Base-by-base conservation (phyloP, 2,329 filamentous ascomycete species). In the Nigrospora oryzae region DNA sequence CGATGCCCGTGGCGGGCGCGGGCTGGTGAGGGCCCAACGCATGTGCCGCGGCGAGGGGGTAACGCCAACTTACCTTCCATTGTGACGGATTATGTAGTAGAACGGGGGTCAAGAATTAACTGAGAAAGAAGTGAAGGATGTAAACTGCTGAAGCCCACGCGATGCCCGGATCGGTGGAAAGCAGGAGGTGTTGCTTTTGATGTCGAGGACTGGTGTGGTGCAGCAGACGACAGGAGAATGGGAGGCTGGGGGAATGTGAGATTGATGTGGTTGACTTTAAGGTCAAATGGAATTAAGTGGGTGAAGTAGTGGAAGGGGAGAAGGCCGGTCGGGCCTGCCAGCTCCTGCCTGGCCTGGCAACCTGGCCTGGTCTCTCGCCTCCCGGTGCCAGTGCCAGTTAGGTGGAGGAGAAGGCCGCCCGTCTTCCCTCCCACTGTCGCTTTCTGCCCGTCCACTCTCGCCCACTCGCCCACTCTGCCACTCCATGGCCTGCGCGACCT, bases 51-150 rank as follows among this genome's bases (percentile, higher is more conserved):
- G 23, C 23, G 23, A 28, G 23, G 23, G 23, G 23, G 23, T 28
- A 4, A 28, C 10, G 23, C 5, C 55, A 63, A 68, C 77, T 71
- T 79, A 84, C 80, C 80, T 74, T 84, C 75, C 75, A 79, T 79
- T 64, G 65, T 71, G 70, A 66, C 64, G 64, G 69, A 68, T 74
- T 70, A 64, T 53, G 61, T 64, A 60, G 61, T 45, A 53, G 53
- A 48, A 47, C 55, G 61, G 61, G 56, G 49, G 56, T 59, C 53
- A 52, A 53, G 47, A 53, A 50, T 34, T 45, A 47, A 51, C 48
- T 47, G 36, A 48, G 47, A 58, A 57, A 42, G 40, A 36, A 42
- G 40, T 42, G 53, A 53, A 52, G 53, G 54, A 56, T 49, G 49
- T 51, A 52, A 12, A 42, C 15, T 42, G 53, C 53, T 56, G 50